Evolutionary conservation across 306 rosid genomes (phyloP).

Genomic region (Trifolium dubium): DNA sequence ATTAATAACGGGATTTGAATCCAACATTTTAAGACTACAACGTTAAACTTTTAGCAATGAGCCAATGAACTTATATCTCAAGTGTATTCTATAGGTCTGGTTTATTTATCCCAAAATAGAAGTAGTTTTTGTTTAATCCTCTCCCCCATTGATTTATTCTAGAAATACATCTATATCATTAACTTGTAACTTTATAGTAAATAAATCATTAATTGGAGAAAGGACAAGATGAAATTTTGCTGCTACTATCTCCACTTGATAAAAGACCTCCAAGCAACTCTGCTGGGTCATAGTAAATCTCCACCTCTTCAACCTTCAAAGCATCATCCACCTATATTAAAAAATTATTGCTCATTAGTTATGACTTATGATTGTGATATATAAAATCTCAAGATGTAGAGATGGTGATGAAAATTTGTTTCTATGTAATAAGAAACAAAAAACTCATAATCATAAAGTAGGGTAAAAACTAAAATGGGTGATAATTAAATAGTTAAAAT

Average conservation of each 20-base stretch:
- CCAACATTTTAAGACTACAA: too few relatives aligned
- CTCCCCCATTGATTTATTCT: not conserved
- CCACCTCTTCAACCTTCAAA: conserved; percentile 68
- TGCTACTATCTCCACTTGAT: conserved; percentile 4
- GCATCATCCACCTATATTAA: conserved; percentile 62
- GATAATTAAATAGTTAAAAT: too few relatives aligned
- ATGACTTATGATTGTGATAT: conserved; percentile 8
- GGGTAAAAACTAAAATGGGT: not conserved
- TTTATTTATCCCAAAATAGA: not conserved
- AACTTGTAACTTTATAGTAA: not conserved
- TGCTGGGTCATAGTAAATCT: conserved; percentile 73
- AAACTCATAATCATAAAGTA: not conserved
- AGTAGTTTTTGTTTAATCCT: not conserved
- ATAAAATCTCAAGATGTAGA: not conserved
- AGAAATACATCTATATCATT: not conserved
- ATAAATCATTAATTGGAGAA: not conserved
- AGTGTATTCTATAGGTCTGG: too few relatives aligned
- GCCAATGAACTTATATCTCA: too few relatives aligned
- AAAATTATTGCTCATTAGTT: not conserved
- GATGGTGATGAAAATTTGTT: not conserved
- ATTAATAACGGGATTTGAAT: too few relatives aligned
- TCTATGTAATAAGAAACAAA: not conserved
- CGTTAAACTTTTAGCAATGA: too few relatives aligned
- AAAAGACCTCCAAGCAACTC: conserved; percentile 76
- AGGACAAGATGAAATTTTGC: not conserved